Evolutionary conservation across 2,329 filamentous ascomycete species (phyloP).

Genomic region (Diaporthe vaccinii): DNA sequence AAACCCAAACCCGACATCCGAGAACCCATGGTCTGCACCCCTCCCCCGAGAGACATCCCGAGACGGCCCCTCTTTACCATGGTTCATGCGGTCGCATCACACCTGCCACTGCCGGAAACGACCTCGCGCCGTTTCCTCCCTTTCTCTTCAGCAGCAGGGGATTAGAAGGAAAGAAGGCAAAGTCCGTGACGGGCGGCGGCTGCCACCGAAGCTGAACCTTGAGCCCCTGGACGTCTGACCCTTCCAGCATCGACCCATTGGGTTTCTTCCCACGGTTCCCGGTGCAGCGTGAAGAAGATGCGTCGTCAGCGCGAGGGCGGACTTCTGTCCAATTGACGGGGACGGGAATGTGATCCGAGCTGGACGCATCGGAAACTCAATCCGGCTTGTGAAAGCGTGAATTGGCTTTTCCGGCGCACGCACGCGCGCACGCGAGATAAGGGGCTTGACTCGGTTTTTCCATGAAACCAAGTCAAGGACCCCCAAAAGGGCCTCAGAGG

Average conservation of each 20-base stretch:
- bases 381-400: conserved; percentile 20
- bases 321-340: neutral
- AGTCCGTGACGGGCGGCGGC: conserved; percentile 10
- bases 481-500: neutral
- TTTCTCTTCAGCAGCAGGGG: neutral
- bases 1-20: conserved; percentile 28
- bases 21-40: conserved; percentile 2
- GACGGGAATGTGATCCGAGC: conserved; percentile 13
- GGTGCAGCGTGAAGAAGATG: neutral
- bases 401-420: conserved; percentile 1
- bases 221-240: conserved; percentile 12
- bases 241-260: conserved; percentile 5
- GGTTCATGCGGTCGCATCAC: conserved; percentile 27
- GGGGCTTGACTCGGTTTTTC: conserved; percentile 25
- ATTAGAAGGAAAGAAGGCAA: neutral
- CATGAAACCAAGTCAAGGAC: conserved; percentile 4
- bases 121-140: neutral
- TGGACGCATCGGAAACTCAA: conserved; percentile 18
- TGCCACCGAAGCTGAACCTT: conserved; percentile 19
- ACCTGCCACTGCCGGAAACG: conserved; percentile 13
- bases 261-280: neutral
- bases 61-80: conserved; percentile 15
- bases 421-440: conserved; percentile 21
- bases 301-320: conserved; percentile 22
- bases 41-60: conserved; percentile 7